Conservation (phyloP, 2,329 filamentous ascomycete species). For the Cercospora sesami region DNA sequence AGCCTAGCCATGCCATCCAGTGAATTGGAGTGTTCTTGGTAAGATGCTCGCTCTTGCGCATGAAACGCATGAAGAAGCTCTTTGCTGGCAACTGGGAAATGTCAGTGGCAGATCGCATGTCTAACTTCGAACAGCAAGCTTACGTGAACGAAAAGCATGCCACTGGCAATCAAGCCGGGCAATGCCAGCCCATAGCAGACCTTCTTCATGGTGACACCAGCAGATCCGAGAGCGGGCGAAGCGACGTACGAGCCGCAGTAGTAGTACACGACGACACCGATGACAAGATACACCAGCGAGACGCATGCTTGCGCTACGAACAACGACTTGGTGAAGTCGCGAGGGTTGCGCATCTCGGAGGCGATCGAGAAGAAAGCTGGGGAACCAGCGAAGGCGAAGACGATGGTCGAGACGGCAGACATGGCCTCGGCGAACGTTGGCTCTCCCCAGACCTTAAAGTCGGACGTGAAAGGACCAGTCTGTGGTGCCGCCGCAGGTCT, state of each 20-base stretch:
- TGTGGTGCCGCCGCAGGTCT: slow-evolving; percentile 40
- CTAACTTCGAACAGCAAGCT: not conserved
- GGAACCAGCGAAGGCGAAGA: slow-evolving; percentile 45
- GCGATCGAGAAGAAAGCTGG: slow-evolving; percentile 44
- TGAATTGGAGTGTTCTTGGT: slow-evolving; percentile 30
- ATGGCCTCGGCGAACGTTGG: slow-evolving; percentile 55
- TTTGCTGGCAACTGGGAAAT: slow-evolving; percentile 28
- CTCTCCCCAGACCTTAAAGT: slow-evolving; percentile 35
- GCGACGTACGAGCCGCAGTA: slow-evolving; percentile 51
- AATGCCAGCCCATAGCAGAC: slow-evolving; percentile 46
- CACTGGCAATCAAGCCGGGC: slow-evolving; percentile 32
- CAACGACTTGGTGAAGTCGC: slow-evolving; percentile 39
- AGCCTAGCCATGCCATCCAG: slow-evolving; percentile 29
- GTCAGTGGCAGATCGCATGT: not conserved
- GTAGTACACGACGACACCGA: slow-evolving; percentile 49
- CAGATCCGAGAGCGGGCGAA: slow-evolving; percentile 51
- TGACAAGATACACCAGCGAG: slow-evolving; percentile 39
- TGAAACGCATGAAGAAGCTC: slow-evolving; percentile 34
- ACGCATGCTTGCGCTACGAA: slow-evolving; percentile 33
- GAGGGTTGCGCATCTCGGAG: slow-evolving; percentile 44
- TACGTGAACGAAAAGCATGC: slow-evolving; percentile 35
- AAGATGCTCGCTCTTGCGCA: slow-evolving; percentile 32
- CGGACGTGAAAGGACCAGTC: slow-evolving; percentile 33
- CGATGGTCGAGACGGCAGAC: slow-evolving; percentile 57
- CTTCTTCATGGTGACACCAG: slow-evolving; percentile 48